phyloP scores from a whole-genome alignment of 208 protist species.

The Plasmodiophora brassicae region DNA sequence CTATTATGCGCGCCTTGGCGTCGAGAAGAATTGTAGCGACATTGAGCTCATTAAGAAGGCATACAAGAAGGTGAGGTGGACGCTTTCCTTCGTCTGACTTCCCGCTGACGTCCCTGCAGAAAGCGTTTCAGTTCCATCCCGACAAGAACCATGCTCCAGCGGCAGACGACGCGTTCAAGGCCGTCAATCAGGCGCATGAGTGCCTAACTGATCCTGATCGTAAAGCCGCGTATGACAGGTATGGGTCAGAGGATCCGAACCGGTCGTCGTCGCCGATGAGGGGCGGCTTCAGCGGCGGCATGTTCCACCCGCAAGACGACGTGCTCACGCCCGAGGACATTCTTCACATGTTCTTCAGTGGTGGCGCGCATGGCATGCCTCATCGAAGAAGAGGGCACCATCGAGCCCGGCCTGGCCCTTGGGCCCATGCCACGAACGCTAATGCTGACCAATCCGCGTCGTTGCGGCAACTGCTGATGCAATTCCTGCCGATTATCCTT shows the following conservation, averaged over 20 bases:
- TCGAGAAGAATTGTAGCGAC: background rate
- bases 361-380: background rate
- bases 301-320: background rate
- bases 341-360: conserved; percentile 4
- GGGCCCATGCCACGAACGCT: background rate
- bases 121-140: conserved; percentile 5
- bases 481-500: conserved; percentile 9
- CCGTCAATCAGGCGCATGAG: background rate
- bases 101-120: background rate
- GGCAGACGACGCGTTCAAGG: background rate
- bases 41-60: conserved; percentile 1
- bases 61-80: background rate
- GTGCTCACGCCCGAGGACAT: conserved; percentile 18
- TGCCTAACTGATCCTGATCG: background rate
- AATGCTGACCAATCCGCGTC: background rate
- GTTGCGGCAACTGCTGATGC: background rate
- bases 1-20: background rate
- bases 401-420: no score
- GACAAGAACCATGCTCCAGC: conserved; percentile 27
- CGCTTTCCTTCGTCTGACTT: background rate
- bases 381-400: background rate
- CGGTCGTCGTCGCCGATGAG: background rate
- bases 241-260: background rate
- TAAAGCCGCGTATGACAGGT: conserved; percentile 22
- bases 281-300: background rate